Evolutionary conservation across 768 basidiomycete genomes (phyloP), one percentile per base, ranked within the genome.

Genomic region (Rhizopogon vinicolor): DNA sequence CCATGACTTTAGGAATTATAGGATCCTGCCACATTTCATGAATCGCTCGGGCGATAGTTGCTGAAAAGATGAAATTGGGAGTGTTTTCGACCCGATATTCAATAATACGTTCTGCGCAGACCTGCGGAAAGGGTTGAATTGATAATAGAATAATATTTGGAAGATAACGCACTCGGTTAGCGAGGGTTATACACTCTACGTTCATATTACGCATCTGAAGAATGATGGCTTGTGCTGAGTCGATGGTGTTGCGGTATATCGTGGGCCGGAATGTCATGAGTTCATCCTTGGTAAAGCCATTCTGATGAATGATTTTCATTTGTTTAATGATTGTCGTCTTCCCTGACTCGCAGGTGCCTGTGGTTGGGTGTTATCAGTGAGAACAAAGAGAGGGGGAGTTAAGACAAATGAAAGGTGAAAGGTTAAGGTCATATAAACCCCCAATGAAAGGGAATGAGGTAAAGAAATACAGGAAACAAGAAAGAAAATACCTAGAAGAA

Each of bases 261-360:
- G 87, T 86, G 0, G 85, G 81, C 18, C 88, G 78, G 74, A 84
- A 96, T 3, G 83, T 78, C 57, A 86, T 76, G 29, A 93, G 82
- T 68, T 97, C 93, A 0, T 87, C 81, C 7, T 72, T 71, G 2
- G 86, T 82, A 72, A 93, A 98, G 12, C 95, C 95, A 58, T 87
- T 85, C 69, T 96, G 91, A 69, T 98, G 91, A 46, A 98, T 94
- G 55, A 98, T 95, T 79, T 96, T 97, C 94, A 98, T 97, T 71
- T 98, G 95, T 68, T 98, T 98, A 37, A 98, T 93, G 60, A 98
- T 93, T 0, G 95, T 98, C 4, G 85, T 87, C 74, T 98, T 98
- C 5, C 95, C 95, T 0, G 89, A 91, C 75, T 95, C 93, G 63
- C 95, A 92, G 13, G 93, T 94, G 53, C 95, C 94, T 95, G 62